A percentile compares a stretch with the other conserved stretches of the same genome.
Evolutionary conservation across 2,329 filamentous ascomycete species (phyloP).

Genomic region (Fusarium sp.): DNA sequence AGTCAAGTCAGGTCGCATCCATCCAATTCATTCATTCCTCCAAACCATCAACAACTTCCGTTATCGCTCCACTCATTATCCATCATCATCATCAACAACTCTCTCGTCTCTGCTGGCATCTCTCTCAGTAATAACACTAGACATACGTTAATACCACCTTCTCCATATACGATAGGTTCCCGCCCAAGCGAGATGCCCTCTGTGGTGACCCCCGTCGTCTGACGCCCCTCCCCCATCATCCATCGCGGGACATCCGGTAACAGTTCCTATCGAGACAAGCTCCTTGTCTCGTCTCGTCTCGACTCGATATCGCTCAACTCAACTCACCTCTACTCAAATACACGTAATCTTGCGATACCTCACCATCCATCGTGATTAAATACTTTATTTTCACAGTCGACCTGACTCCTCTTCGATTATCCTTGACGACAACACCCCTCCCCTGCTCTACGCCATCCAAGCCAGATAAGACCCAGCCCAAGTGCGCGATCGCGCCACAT

Average conservation of each 20-base stretch:
- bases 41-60: conserved; percentile 22
- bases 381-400: neutral
- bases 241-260: conserved; percentile 44
- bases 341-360: no score
- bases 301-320: conserved; percentile 29
- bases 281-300: conserved; percentile 10
- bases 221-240: conserved; percentile 43
- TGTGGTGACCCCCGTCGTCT: conserved; percentile 47
- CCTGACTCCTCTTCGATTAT: neutral
- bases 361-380: neutral
- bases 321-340: conserved; percentile 4
- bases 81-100: conserved; percentile 26
- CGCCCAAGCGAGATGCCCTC: conserved; percentile 45
- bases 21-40: neutral
- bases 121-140: no score
- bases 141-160: conserved; percentile 10
- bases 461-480: conserved; percentile 24
- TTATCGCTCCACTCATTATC: conserved; percentile 27
- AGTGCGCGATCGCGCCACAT: conserved; percentile 39
- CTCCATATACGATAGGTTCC: conserved; percentile 31
- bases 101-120: no score
- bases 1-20: neutral
- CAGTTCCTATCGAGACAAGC: conserved; percentile 32
- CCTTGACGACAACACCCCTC: conserved; percentile 11
- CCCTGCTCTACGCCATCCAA: conserved; percentile 4